Evolutionary conservation across 73 alveolate species (phyloP), one percentile per base, ranked within the genome.

Genomic region (Blepharisma japonicum): DNA sequence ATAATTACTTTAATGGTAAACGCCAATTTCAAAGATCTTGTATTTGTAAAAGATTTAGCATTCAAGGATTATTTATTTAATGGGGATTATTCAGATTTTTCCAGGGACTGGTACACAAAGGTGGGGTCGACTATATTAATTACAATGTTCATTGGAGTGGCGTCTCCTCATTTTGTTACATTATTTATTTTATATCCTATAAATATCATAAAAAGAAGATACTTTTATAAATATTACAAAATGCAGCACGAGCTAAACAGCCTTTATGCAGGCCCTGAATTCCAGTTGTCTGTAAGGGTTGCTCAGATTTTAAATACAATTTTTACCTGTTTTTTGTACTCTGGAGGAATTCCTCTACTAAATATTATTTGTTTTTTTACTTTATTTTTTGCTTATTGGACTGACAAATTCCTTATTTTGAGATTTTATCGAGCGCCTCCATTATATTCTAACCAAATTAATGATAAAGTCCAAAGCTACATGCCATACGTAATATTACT

Each of bases 291-390:
- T 7, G n/a, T n/a, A 11, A 70, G 61, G 45, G 9, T 18, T 5
- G 18, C 80, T n/a, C 42, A 18, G 11, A 45, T 47, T 18, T n/a
- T 70, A 11, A 23, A 14, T 9, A 14, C 39, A 0, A 25, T 47
- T 7, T 70, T 25, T 45, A n/a, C 42, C 46, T 70, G 80, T 45
- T 47, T 39, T 70, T 39, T 70, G 4, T 45, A 70, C 5, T 25
- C 80, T 14, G 61, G 80, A 38, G 80, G 80, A 39, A 39, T 70
- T 18, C 80, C 80, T n/a, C 9, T 45, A 45, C 80, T 70, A 18
- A 39, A 45, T 45, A 39, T 47, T 3, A 25, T 70, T 39, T 39
- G 68, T 70, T 45, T 25, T n/a, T 47, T 70, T 9, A 70, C n/a
- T 11, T 45, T 70, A 14, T 70, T 70, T 70, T 9, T 23, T 25